Base-by-base conservation (phyloP, 208 protist species). In the Acanthamoeba castellanii region DNA sequence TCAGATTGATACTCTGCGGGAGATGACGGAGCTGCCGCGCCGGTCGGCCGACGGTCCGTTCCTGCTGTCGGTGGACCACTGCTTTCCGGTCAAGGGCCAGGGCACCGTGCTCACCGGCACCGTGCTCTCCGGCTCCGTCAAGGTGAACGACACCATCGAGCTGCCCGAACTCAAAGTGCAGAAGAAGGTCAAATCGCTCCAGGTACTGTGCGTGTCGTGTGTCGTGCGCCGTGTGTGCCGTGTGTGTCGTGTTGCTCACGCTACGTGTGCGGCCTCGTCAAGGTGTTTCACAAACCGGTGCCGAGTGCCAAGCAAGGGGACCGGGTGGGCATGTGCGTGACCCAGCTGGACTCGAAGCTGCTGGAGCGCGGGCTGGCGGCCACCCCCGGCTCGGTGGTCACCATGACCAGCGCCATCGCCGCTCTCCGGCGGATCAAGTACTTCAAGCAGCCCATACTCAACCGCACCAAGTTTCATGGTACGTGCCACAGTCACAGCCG, bases 31-130 rank as follows among this genome's bases (percentile, higher is more conserved):
- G 34, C 82, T 95, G 42, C 96, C 92, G 14, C 57, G 68, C 18
- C 55, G 95, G 37, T 59, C 90, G 8, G 27, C 72, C 9, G 45
- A 90, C 13, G 97, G 94, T 16, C 92, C 96, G 13, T 99, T 99
- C 78, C 95, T 99, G 76, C 98, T 99, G 97, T 97, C 98, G 47
- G 97, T 99, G 92, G 99, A 99, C 95, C 99, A 99, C 96, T 99
- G 99, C 97, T 99, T 99, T 96, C 97, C 97, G 27, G 98, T 99
- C 57, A 98, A 98, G 50, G 99, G 99, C 14, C 98, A 99, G 93
- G 99, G 99, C 59, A 99, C 98, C 18, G 98, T 99, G 18, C 97
- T 99, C 92, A 99, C 99, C 0, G 99, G 99, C 72, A 99, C 99
- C n/a, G 96, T 99, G 1, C 95, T 99, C 14, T 89, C 94, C 18